Evolutionary conservation across 2,329 filamentous ascomycete species (phyloP), one percentile per base, ranked within the genome.

Genomic region (Emergomyces pasteurianus): DNA sequence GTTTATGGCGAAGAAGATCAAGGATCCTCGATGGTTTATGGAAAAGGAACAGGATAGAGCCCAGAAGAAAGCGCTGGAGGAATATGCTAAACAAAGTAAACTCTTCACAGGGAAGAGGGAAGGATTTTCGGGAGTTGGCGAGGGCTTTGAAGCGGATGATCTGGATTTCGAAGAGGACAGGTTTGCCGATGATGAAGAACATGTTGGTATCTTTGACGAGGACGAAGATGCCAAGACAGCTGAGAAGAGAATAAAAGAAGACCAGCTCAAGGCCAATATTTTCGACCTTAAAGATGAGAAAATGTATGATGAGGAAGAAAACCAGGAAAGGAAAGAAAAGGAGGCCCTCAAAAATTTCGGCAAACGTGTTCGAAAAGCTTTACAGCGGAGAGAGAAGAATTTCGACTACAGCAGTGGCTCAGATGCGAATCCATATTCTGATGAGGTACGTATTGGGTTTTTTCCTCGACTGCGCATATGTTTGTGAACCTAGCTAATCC

Each of bases 171-270:
- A 87, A 65, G 83, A 86, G 65, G 85, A 87, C 67, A 79, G 84
- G 67, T 96, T 96, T 70, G 89, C 92, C 66, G 89, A 95, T 68
- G 90, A 95, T 68, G 90, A 95, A 69, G 90, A 95, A 71, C 84
- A 88, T 26, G 82, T 85, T 2, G 82, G 87, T 49, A 83, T 90
- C 58, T 90, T 94, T 66, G 89, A 94, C 58, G 85, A 91, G 57
- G 90, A 95, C 63, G 92, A 96, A 65, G 89, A 92, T 57, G 76
- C 81, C 16, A 90, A 90, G 68, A 83, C 88, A 21, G 81, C 87
- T 0, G 86, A 87, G 64, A 85, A 86, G 16, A 80, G 86, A 58
- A 86, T 92, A 66, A 89, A 88, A 65, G 83, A 86, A 61, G 88
- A 92, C 68, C 91, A 95, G 72, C 80, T 95, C n/a, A 85, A 86